phyloP scores from a whole-genome alignment of 805 yeast species.

The Pichia manshurica region DNA sequence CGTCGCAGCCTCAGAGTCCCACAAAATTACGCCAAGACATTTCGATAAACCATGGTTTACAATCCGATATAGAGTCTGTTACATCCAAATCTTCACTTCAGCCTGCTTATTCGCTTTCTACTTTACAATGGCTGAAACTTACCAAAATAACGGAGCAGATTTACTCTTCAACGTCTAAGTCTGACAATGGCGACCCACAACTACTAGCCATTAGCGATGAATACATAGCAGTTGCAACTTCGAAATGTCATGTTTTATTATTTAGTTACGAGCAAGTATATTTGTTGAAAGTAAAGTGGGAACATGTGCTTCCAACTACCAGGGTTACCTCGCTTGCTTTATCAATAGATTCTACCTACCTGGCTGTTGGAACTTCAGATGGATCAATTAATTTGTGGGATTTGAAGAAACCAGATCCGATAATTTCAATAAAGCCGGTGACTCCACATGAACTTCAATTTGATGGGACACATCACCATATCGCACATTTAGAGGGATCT shows the following conservation, averaged over 20 bases:
- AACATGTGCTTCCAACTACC: conserved; percentile 34
- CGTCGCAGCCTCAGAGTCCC: conserved; percentile 3
- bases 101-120: background rate
- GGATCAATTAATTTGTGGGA: conserved; percentile 75
- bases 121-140: conserved; percentile 27
- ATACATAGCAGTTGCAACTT: conserved; percentile 61
- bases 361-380: conserved; percentile 61
- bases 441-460: conserved; percentile 19
- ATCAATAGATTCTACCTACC: conserved; percentile 61
- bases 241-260: conserved; percentile 55
- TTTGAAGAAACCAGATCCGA: conserved; percentile 31
- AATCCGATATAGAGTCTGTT: background rate
- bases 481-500: conserved; percentile 33
- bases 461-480: conserved; percentile 18
- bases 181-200: conserved; percentile 46
- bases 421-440: conserved; percentile 29
- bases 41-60: background rate
- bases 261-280: conserved; percentile 66
- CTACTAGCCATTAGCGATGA: conserved; percentile 37
- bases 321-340: conserved; percentile 50
- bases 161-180: conserved; percentile 16
- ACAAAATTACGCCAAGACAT: background rate
- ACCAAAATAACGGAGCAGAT: conserved; percentile 21
- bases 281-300: conserved; percentile 35
- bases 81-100: background rate